phyloP scores from a whole-genome alignment of 2,329 filamentous ascomycete genomes.

The Neurospora sp. region DNA sequence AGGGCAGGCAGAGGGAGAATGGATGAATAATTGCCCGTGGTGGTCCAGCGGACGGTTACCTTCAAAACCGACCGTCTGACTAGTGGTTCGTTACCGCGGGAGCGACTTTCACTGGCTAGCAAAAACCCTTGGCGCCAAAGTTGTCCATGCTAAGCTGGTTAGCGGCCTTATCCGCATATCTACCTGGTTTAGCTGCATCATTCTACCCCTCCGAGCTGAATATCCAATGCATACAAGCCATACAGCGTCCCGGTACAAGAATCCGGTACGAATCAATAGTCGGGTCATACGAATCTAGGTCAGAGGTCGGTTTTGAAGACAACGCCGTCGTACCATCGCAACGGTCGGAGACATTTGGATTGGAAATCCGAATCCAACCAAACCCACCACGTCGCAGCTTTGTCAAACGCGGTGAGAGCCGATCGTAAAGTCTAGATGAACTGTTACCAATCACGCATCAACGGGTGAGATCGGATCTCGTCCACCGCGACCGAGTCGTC shows the following conservation, averaged over 20 bases:
- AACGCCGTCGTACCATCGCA: neutral
- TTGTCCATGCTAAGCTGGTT: too few relatives aligned
- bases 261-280: too few relatives aligned
- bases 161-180: too few relatives aligned
- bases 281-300: neutral
- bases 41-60: neutral
- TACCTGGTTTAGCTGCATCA: too few relatives aligned
- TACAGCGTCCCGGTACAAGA: too few relatives aligned
- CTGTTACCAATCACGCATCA: neutral
- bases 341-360: neutral
- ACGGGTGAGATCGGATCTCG: neutral
- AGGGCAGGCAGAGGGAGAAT: neutral
- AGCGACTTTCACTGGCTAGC: too few relatives aligned
- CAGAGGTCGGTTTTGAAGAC: neutral
- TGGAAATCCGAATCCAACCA: neutral
- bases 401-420: neutral
- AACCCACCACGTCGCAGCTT: neutral
- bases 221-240: too few relatives aligned
- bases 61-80: neutral
- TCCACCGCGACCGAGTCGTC: neutral
- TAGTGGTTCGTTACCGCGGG: neutral
- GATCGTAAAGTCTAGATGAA: neutral
- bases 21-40: neutral
- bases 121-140: too few relatives aligned
- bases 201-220: too few relatives aligned